Evolutionary conservation across 2,329 filamentous ascomycete species (phyloP).

Genomic region (Cercospora nicotianae): DNA sequence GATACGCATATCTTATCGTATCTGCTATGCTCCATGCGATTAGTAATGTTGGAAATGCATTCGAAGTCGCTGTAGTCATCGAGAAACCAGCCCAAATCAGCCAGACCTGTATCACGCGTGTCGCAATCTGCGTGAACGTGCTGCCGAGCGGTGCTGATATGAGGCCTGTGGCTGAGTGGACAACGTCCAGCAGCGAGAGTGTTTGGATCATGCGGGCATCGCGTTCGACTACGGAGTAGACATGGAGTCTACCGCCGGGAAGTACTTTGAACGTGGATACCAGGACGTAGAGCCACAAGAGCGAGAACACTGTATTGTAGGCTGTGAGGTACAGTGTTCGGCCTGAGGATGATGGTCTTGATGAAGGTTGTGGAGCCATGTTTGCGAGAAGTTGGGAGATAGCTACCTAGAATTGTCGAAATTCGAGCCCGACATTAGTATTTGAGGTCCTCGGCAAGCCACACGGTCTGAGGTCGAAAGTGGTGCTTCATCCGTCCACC

Average conservation of each 20-base stretch:
- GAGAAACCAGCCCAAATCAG: conserved; percentile 15
- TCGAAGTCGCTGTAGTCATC: neutral
- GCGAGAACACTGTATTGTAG: conserved; percentile 6
- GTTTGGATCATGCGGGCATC: conserved; percentile 12
- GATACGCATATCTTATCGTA: conserved; percentile 10
- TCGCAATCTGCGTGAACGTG: conserved; percentile 17
- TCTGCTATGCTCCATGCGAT: conserved; percentile 15
- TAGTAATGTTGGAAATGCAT: conserved; percentile 2
- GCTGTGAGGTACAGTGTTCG: conserved; percentile 1
- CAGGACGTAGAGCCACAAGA: neutral
- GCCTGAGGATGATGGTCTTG: neutral
- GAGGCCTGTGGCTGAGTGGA: conserved; percentile 9
- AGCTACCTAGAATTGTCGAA: neutral
- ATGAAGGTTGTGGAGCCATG: neutral
- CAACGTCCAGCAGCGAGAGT: conserved; percentile 8
- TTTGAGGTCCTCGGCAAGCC: neutral
- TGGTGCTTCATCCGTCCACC: conserved; percentile 8
- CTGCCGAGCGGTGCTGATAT: conserved; percentile 14
- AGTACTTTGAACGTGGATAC: neutral
- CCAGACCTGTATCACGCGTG: conserved; percentile 16
- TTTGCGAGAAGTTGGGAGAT: no score
- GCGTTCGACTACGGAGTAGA: neutral
- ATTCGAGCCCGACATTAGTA: neutral
- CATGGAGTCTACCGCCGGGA: neutral
- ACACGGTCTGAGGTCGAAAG: conserved; percentile 7